Conservation (phyloP, 495 filamentous ascomycete genomes). For the Aspergillus mulundensis region DNA sequence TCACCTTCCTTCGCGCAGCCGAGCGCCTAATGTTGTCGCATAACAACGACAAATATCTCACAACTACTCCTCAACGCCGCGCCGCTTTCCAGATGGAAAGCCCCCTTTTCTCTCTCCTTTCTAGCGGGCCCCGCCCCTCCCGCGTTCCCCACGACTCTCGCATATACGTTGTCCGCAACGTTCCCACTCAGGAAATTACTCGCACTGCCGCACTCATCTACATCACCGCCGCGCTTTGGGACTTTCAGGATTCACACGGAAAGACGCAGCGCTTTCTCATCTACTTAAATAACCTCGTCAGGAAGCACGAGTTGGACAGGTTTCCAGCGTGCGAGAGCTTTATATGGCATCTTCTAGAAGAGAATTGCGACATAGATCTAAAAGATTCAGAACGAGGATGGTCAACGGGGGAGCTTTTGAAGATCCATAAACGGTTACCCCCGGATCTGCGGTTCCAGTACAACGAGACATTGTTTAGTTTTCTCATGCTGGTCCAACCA, state of each 20-base stretch:
- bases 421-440: slow-evolving; percentile 34
- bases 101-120: slow-evolving; percentile 39
- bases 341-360: slow-evolving; percentile 41
- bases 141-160: slow-evolving; percentile 36
- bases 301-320: slow-evolving; percentile 34
- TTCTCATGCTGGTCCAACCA: slow-evolving; percentile 31
- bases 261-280: slow-evolving; percentile 35
- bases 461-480: slow-evolving; percentile 42
- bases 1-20: slow-evolving; percentile 38
- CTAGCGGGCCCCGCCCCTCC: slow-evolving; percentile 43
- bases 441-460: slow-evolving; percentile 41
- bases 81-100: slow-evolving; percentile 38
- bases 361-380: slow-evolving; percentile 34
- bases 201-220: slow-evolving; percentile 41
- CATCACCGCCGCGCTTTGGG: slow-evolving; percentile 38
- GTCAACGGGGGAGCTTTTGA: slow-evolving; percentile 37
- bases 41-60: slow-evolving; percentile 24
- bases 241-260: slow-evolving; percentile 29
- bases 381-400: slow-evolving; percentile 37
- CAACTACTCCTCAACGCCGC: slow-evolving; percentile 27
- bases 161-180: slow-evolving; percentile 36
- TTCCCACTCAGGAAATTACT: slow-evolving; percentile 35
- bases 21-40: slow-evolving; percentile 35
- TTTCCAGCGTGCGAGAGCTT: slow-evolving; percentile 42
- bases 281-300: slow-evolving; percentile 24